Evolutionary conservation across 2,329 filamentous ascomycete species (phyloP).

Genomic region (Fusarium austroafricanum): DNA sequence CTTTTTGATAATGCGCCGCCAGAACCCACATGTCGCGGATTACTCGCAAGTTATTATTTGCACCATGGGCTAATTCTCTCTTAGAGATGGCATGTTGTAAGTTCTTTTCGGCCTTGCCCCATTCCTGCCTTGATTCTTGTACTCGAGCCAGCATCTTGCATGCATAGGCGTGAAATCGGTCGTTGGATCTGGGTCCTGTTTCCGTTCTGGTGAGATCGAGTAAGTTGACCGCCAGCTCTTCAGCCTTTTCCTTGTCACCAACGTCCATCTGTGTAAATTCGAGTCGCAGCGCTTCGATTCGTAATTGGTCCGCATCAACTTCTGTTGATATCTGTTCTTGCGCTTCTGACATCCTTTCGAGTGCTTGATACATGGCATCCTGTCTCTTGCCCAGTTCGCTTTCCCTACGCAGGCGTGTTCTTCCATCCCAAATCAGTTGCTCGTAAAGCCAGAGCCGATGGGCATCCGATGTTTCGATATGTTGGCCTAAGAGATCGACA

Average conservation of each 20-base stretch:
- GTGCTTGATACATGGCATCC: slow-evolving; percentile 48
- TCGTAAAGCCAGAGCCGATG: slow-evolving; percentile 54
- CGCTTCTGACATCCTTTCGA: slow-evolving; percentile 42
- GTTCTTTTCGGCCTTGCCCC: slow-evolving; percentile 50
- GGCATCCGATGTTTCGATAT: slow-evolving; percentile 47
- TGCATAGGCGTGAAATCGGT: slow-evolving; percentile 54
- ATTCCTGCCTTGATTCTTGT: slow-evolving; percentile 49
- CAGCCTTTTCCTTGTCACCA: slow-evolving; percentile 48
- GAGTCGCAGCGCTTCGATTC: slow-evolving; percentile 50
- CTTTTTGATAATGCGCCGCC: slow-evolving; percentile 49
- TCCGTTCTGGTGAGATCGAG: slow-evolving; percentile 45
- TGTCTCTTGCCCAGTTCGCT: slow-evolving; percentile 47
- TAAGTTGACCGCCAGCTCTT: slow-evolving; percentile 47
- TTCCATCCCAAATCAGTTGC: slow-evolving; percentile 55
- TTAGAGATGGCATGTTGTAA: slow-evolving; percentile 49
- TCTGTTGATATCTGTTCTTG: slow-evolving; percentile 16
- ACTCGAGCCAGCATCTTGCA: slow-evolving; percentile 54
- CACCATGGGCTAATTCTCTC: slow-evolving; percentile 52
- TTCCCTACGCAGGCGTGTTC: slow-evolving; percentile 50
- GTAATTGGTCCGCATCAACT: slow-evolving; percentile 43
- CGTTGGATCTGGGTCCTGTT: slow-evolving; percentile 44
- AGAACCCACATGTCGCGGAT: slow-evolving; percentile 56
- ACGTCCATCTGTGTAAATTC: slow-evolving; percentile 56
- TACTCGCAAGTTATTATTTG: slow-evolving; percentile 50
- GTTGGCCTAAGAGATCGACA: slow-evolving; percentile 49